These are phyloP conservation scores for Scutellaria galericulata DNA, from an alignment of 257 asterid species.

Conservation along the genomic window DNA sequence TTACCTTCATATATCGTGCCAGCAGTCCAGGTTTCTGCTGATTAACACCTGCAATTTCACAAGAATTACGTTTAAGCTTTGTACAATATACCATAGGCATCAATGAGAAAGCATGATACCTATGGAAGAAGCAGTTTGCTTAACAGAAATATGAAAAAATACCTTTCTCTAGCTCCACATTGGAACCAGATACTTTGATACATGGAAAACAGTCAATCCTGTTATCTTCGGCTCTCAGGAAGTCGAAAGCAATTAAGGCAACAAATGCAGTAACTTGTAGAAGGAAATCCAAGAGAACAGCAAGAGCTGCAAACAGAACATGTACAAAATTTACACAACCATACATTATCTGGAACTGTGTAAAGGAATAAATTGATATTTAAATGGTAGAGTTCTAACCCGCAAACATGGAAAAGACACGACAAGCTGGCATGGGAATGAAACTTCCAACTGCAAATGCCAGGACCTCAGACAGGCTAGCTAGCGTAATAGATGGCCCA, in stretches of 20 bases:
- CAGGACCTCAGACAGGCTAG: conserved; percentile 92
- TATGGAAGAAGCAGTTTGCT: conserved; percentile 18
- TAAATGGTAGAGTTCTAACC: conserved; percentile 52
- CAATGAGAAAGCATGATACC: conserved; percentile 26
- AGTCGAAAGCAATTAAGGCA: conserved; percentile 93
- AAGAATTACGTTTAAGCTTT: conserved; percentile 34
- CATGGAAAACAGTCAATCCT: conserved; percentile 96
- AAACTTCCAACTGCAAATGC: conserved; percentile 99
- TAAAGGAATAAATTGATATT: conserved; percentile 1
- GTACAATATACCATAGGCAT: conserved; percentile 29
- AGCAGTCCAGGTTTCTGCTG: conserved; percentile 83
- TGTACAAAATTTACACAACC: conserved; percentile 29
- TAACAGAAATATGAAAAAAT: conserved; percentile 29
- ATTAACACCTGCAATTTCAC: conserved; percentile 59
- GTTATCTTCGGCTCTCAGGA: conserved; percentile 90
- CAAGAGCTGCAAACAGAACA: conserved; percentile 76
- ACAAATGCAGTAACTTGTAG: conserved; percentile 99
- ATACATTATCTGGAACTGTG: neutral
- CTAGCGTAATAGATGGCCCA: conserved; percentile 97
- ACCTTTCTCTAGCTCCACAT: conserved; percentile 77
- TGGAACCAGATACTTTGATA: conserved; percentile 59
- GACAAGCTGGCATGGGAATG: conserved; percentile 98
- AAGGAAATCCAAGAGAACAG: conserved; percentile 95
- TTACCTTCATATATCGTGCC: conserved; percentile 95
- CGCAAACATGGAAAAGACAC: conserved; percentile 98